A percentile compares a stretch with the other conserved stretches of the same genome.
phyloP scores from a whole-genome alignment of 2,329 filamentous ascomycete species.

The Sordariomycetes sp. region DNA sequence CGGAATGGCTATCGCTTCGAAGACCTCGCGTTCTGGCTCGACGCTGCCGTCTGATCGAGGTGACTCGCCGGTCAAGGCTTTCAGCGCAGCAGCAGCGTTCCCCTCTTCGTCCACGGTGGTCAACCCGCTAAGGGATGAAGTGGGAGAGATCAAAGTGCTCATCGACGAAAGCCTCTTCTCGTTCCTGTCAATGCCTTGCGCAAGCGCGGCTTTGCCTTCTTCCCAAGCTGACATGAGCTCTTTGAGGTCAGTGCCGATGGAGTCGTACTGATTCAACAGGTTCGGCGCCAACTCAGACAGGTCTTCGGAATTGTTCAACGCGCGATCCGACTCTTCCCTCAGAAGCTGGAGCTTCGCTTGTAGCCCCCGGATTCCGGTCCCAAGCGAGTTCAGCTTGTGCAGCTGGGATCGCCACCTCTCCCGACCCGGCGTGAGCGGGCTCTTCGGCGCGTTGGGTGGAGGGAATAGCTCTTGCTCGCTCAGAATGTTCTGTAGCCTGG shows the following conservation, averaged over 20 bases:
- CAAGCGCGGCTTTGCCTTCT: slow-evolving; percentile 72
- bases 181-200: slow-evolving; percentile 73
- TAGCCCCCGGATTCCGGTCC: slow-evolving; percentile 79
- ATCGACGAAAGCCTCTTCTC: slow-evolving; percentile 60
- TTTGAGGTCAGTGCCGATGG: slow-evolving; percentile 80
- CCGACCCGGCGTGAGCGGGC: slow-evolving; percentile 59
- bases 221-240: slow-evolving; percentile 80
- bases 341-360: slow-evolving; percentile 92
- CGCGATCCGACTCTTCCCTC: slow-evolving; percentile 78
- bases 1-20: slow-evolving; percentile 76
- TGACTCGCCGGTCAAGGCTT: slow-evolving; percentile 66
- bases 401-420: slow-evolving; percentile 82
- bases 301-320: slow-evolving; percentile 63
- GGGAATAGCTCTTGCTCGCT: slow-evolving; percentile 66
- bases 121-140: slow-evolving; percentile 57
- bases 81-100: slow-evolving; percentile 53
- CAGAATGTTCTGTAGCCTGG: slow-evolving; percentile 59
- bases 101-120: slow-evolving; percentile 48
- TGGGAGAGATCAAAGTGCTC: slow-evolving; percentile 49
- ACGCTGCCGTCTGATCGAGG: slow-evolving; percentile 45
- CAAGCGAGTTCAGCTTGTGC: slow-evolving; percentile 79
- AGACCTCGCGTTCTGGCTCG: slow-evolving; percentile 67
- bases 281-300: slow-evolving; percentile 68
- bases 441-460: slow-evolving; percentile 42
- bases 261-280: slow-evolving; percentile 86